Percentiles rank a stretch among this genome's conserved stretches.
These are phyloP conservation scores for Parachlorella kessleri DNA, from an alignment of 139 green algal species.

Conservation along the genomic window DNA sequence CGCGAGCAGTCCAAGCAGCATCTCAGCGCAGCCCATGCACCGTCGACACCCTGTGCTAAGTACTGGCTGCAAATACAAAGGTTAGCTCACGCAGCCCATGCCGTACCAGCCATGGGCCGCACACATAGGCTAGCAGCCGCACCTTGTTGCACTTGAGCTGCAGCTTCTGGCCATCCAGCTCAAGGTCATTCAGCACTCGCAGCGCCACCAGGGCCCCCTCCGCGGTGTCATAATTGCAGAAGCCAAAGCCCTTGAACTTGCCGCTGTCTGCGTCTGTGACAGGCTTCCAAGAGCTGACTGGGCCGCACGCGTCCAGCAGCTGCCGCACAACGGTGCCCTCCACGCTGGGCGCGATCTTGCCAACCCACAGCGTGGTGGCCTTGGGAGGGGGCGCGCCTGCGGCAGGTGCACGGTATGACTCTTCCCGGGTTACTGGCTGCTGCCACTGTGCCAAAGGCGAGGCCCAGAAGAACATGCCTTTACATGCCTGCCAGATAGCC, in stretches of 20 bases:
- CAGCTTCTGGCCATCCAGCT: conserved; percentile 85
- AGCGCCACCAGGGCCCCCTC: conserved; percentile 76
- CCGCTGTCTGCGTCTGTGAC: conserved; percentile 76
- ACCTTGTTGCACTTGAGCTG: conserved; percentile 83
- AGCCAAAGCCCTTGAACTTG: conserved; percentile 89
- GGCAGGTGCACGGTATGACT: no score
- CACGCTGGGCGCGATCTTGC: conserved; percentile 87
- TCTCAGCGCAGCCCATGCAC: not conserved
- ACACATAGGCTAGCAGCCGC: no score
- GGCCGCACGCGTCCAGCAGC: conserved; percentile 85
- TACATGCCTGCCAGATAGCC: no score
- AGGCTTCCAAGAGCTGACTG: conserved; percentile 84
- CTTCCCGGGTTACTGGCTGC: no score
- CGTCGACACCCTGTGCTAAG: not conserved
- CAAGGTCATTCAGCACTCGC: conserved; percentile 65
- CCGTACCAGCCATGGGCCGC: not conserved
- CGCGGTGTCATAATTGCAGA: conserved; percentile 84
- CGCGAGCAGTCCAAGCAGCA: not conserved
- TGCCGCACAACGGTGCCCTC: conserved; percentile 61
- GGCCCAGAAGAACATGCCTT: no score
- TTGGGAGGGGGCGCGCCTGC: conserved; percentile 38
- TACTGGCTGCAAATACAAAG: not conserved
- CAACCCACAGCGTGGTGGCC: conserved; percentile 79
- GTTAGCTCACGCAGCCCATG: not conserved
- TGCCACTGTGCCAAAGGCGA: no score